Conservation (phyloP, 139 green algal genomes). For the Tetradesmus lagerheimii region DNA sequence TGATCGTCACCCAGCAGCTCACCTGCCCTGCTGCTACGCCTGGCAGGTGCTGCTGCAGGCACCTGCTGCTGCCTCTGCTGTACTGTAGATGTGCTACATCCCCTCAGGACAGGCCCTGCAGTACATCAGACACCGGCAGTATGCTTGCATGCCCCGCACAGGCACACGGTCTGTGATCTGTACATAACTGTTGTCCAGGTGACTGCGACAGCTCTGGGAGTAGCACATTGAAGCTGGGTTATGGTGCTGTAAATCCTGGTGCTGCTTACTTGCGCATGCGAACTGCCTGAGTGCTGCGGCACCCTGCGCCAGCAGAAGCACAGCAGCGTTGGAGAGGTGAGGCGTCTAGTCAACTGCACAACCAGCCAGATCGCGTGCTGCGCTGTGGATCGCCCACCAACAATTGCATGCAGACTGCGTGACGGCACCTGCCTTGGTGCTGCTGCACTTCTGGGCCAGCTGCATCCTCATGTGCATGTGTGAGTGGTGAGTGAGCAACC, state of each 20-base stretch:
- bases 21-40: constrained; percentile 4
- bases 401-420: neutral
- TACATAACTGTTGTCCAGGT: neutral
- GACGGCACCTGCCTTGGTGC: neutral
- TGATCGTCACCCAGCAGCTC: neutral
- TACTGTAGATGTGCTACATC: neutral
- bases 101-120: neutral
- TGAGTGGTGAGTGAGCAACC: neutral
- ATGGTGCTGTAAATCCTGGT: no score
- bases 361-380: neutral
- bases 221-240: neutral
- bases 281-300: neutral
- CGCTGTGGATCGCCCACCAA: neutral
- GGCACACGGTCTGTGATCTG: no score
- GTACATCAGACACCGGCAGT: neutral
- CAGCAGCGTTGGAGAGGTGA: neutral
- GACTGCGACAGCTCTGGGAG: neutral
- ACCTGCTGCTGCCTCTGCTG: neutral
- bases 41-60: neutral
- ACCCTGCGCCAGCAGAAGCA: neutral
- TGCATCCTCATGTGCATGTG: neutral
- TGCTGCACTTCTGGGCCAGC: neutral
- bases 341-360: neutral
- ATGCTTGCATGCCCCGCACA: neutral
- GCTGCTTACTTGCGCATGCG: neutral